These are phyloP conservation scores for Floccularia luteovirens DNA, from an alignment of 768 basidiomycete species.

Conservation along the genomic window DNA sequence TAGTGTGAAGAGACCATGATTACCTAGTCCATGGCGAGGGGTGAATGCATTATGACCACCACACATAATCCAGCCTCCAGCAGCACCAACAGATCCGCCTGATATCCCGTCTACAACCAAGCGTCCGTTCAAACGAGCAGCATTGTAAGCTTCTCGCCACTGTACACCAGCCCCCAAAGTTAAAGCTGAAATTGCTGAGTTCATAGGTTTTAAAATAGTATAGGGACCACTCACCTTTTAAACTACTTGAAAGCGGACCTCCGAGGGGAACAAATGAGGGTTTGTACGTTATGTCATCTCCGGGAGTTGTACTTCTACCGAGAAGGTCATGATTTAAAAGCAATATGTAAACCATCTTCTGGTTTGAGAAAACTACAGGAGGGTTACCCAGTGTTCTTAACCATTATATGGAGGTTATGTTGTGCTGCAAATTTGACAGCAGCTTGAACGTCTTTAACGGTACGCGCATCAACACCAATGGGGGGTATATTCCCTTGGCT, in stretches of 20 bases:
- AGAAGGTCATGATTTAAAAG: slow-evolving; percentile 31
- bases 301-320: slow-evolving; percentile 32
- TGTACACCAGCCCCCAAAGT: slow-evolving; percentile 36
- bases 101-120: slow-evolving; percentile 37
- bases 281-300: slow-evolving; percentile 22
- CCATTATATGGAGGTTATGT: slow-evolving; percentile 26
- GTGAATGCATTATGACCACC: slow-evolving; percentile 36
- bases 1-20: not conserved
- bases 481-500: slow-evolving; percentile 34
- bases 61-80: slow-evolving; percentile 40
- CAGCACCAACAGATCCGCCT: slow-evolving; percentile 35
- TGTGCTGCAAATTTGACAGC: slow-evolving; percentile 27
- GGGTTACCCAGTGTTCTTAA: slow-evolving; percentile 29
- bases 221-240: slow-evolving; percentile 10
- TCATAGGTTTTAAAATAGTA: not conserved
- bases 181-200: slow-evolving; percentile 10
- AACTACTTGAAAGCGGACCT: slow-evolving; percentile 10
- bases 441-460: slow-evolving; percentile 27
- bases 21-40: slow-evolving; percentile 35
- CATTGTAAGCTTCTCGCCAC: slow-evolving; percentile 33
- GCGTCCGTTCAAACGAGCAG: slow-evolving; percentile 25
- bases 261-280: slow-evolving; percentile 23
- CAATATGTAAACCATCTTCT: slow-evolving; percentile 5
- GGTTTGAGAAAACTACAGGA: not conserved
- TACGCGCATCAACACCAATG: slow-evolving; percentile 30